These are phyloP conservation scores for Euryodendron excelsum DNA, from an alignment of 148 eudicot genomes.

Conservation along the genomic window DNA sequence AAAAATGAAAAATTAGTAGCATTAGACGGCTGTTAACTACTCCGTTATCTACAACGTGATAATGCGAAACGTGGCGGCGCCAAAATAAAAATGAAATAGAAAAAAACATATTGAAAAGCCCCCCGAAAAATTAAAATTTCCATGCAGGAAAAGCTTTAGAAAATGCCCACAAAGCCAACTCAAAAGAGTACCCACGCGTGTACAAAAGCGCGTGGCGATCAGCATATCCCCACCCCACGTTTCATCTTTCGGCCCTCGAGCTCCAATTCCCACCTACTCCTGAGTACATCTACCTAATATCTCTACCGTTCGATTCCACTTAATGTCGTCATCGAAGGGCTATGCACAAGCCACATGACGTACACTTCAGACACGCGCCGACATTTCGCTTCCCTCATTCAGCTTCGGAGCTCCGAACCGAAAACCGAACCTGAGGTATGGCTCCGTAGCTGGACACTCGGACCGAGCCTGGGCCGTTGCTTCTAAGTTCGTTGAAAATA, in stretches of 20 bases:
- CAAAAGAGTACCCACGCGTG: constrained; percentile 9
- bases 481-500: constrained; percentile 15
- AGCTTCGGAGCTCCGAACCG: constrained; percentile 6
- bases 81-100: too few species aligned
- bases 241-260: not conserved
- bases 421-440: constrained; percentile 2
- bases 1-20: not conserved
- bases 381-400: not conserved
- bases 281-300: not conserved
- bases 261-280: not conserved
- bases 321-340: too few species aligned
- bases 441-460: constrained; percentile 10
- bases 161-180: constrained; percentile 3
- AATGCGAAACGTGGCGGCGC: constrained; percentile 1
- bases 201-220: constrained; percentile 1
- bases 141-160: not conserved
- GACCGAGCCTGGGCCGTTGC: constrained; percentile 13
- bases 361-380: constrained; percentile 8
- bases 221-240: not conserved
- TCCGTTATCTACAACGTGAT: not conserved
- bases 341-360: not conserved
- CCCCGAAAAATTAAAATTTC: not conserved
- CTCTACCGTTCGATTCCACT: not conserved
- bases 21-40: not conserved
- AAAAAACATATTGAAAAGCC: not conserved